Base-by-base conservation (phyloP, 805 yeast species). In the Kurtzmaniella cleridarum region DNA sequence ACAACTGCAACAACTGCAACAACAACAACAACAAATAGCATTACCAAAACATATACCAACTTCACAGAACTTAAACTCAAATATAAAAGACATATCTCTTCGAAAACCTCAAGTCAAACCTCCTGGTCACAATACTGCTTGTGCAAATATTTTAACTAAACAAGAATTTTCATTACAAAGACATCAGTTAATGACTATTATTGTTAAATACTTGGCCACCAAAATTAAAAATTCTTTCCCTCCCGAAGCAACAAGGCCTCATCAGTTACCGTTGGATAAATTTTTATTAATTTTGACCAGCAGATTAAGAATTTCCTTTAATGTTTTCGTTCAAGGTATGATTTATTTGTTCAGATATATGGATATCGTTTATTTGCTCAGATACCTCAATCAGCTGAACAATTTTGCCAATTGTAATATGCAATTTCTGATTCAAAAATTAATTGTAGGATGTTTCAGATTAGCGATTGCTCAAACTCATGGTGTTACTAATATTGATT, bases 331-430 rank as follows among this genome's bases (percentile, higher is more conserved):
- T 59, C 65, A 62, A 41, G 67, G 71, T 3, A 54, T 62, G 30
- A 64, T 69, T 20, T 68, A 68, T 45, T 53, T 69, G 34, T 69
- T 69, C 54, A 55, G 74, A 38, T 69, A 69, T 47, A 69, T 69
- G 73, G 73, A 69, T 46, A 65, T 69, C 32, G 62, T 69, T 36
- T 69, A 69, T 49, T 57, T 69, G 40, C 60, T 69, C 42, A 51
- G 74, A 39, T 69, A 69, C 45, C 59, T 69, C 41, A 69, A 69
- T 43, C 74, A 69, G 47, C 61, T 71, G 23, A 69, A 69, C 44
- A 69, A 69, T 43, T 64, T 58, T 42, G 71, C 69, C 26, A 65
- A 62, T 46, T 65, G 62, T 48, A 66, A 58, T 33, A 68, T 68
- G 74, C 72, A 65, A 27, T 67, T 62, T 48, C 63, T 62, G 17